Base-by-base conservation (phyloP, 495 filamentous ascomycete genomes). In the Daldinia decipiens region DNA sequence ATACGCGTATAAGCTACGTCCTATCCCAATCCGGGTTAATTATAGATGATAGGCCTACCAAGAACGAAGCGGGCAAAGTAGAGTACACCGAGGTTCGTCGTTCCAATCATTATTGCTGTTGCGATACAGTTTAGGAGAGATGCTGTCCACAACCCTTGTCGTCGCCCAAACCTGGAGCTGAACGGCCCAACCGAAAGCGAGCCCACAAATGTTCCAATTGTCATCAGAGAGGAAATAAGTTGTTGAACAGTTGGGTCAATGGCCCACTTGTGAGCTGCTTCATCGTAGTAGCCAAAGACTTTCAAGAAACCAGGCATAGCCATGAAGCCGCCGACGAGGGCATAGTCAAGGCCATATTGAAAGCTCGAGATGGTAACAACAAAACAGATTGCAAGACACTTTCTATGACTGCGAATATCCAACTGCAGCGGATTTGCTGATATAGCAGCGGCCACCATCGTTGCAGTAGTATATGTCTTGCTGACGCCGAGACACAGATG, bases 141-240 rank as follows among this genome's bases (percentile, higher is more conserved):
- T 1, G 82, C 83, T 12, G 75, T 26, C 79, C 81, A 85, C 21
- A 85, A 70, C 40, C 77, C 75, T 0, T 73, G 47, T 58, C 78
- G 81, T 19, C 84, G 77, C 8, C 84, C 83, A n/a, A 83, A 71
- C 24, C 59, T 75, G 0, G 74, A 77, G 29, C 84, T 80, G 50
- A 86, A 77, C 2, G 83, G 81, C 7, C 84, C 84, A 67, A 81
- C 83, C 4, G 77, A 74, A 5, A 80, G 78, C 21, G 85, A 86
- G 45, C 77, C 79, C 24, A 86, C 68, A 60, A 87, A 83, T 56
- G 84, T 83, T 21, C 85, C 84, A 40, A 87, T 78, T 0, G 82
- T 86, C 83, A 87, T 85, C 26, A 87, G 73, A 40, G 80, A 81
- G 1, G 81, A 81, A 55, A 86, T 84, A 45, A 79, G 80, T 64